A percentile compares a stretch with the other conserved stretches of the same genome.
phyloP scores from a whole-genome alignment of 306 rosid genomes.

The Cicer chorassanicum region DNA sequence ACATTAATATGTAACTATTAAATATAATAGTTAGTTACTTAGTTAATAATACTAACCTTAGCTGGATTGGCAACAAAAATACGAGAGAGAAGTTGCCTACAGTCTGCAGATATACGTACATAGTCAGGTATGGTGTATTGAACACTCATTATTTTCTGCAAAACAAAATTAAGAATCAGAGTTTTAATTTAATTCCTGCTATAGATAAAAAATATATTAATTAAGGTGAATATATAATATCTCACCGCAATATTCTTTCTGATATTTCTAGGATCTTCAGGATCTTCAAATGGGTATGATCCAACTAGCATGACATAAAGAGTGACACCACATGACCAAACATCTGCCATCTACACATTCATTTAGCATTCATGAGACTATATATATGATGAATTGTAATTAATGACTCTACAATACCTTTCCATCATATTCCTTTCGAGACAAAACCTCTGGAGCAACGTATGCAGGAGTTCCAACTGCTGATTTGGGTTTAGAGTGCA shows the following conservation, averaged over 20 bases:
- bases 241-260: slow-evolving; percentile 70
- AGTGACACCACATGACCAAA: slow-evolving; percentile 98
- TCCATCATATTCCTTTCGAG: slow-evolving; percentile 82
- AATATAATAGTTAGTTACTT: no score
- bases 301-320: slow-evolving; percentile 90
- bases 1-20: neutral
- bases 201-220: neutral
- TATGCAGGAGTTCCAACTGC: slow-evolving; percentile 96
- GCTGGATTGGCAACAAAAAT: slow-evolving; percentile 85
- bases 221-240: slow-evolving; percentile 25
- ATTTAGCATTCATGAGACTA: neutral
- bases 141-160: slow-evolving; percentile 80
- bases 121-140: slow-evolving; percentile 86
- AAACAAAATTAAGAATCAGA: slow-evolving; percentile 34
- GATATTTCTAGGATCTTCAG: slow-evolving; percentile 78
- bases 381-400: neutral
- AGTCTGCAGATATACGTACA: slow-evolving; percentile 72
- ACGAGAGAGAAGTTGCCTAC: slow-evolving; percentile 70
- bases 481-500: slow-evolving; percentile 93
- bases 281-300: slow-evolving; percentile 95
- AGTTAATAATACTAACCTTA: slow-evolving; percentile 48
- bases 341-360: slow-evolving; percentile 84
- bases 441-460: slow-evolving; percentile 89
- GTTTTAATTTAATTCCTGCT: slow-evolving; percentile 24
- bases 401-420: slow-evolving; percentile 59